phyloP scores from a whole-genome alignment of 306 rosid species.

The Malus asiatica region DNA sequence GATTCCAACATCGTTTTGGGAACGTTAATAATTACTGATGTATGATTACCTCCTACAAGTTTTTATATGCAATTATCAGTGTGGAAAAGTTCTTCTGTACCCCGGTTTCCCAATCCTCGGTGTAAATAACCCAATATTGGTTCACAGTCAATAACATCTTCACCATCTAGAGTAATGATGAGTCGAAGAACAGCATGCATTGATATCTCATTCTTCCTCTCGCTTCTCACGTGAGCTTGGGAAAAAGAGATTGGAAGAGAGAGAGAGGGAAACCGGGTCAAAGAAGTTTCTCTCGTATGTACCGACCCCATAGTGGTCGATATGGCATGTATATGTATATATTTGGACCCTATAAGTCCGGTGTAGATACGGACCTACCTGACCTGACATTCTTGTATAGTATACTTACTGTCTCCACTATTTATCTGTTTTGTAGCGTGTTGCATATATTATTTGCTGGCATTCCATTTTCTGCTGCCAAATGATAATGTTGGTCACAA shows the following conservation, averaged over 20 bases:
- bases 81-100: neutral
- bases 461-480: conserved; percentile 11
- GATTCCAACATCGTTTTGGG: neutral
- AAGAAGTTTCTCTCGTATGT: neutral
- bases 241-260: neutral
- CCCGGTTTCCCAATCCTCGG: neutral
- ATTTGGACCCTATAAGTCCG: neutral
- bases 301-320: neutral
- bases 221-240: neutral
- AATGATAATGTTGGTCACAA: conserved; percentile 9
- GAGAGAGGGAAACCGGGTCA: neutral
- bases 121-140: neutral
- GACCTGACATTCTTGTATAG: neutral
- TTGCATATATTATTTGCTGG: neutral
- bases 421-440: neutral
- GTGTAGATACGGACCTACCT: neutral
- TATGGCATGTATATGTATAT: too few species aligned
- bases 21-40: neutral
- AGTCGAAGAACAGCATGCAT: too few species aligned
- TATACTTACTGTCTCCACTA: neutral
- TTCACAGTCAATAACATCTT: neutral
- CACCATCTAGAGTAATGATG: too few species aligned
- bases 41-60: neutral
- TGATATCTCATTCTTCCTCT: neutral
- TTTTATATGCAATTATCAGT: neutral